These are phyloP conservation scores for Salix suchowensis DNA, from an alignment of 345 rosid genomes.

Conservation along the genomic window DNA sequence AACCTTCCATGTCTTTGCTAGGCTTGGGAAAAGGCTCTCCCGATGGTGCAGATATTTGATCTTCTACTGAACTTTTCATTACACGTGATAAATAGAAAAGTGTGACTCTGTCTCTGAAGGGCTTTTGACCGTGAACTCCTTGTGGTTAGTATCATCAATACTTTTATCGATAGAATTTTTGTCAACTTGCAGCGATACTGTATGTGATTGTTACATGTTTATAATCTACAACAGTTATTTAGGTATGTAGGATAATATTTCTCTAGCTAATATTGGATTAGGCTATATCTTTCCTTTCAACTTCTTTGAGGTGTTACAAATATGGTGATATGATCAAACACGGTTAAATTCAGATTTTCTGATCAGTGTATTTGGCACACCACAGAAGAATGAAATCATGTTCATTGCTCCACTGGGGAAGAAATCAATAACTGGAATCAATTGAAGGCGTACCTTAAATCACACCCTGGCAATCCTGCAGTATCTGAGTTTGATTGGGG, in stretches of 20 bases:
- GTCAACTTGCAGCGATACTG: no score
- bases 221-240: background rate
- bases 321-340: no score
- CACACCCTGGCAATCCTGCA: conserved; percentile 63
- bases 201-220: background rate
- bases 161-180: background rate
- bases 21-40: no score
- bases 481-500: conserved; percentile 72
- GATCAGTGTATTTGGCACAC: conserved; percentile 46
- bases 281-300: background rate
- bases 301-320: background rate
- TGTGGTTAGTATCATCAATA: background rate
- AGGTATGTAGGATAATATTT: background rate
- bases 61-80: background rate
- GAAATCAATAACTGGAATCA: conserved; percentile 60
- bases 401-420: conserved; percentile 79
- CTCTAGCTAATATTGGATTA: background rate
- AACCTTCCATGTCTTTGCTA: no score
- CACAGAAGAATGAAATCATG: conserved; percentile 59
- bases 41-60: background rate
- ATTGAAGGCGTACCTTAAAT: conserved; percentile 70
- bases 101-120: background rate
- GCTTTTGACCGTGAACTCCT: background rate
- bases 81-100: no score
- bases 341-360: conserved; percentile 16